phyloP scores from a whole-genome alignment of 2,329 filamentous ascomycete species.

The Beauveria rudraprayagi region DNA sequence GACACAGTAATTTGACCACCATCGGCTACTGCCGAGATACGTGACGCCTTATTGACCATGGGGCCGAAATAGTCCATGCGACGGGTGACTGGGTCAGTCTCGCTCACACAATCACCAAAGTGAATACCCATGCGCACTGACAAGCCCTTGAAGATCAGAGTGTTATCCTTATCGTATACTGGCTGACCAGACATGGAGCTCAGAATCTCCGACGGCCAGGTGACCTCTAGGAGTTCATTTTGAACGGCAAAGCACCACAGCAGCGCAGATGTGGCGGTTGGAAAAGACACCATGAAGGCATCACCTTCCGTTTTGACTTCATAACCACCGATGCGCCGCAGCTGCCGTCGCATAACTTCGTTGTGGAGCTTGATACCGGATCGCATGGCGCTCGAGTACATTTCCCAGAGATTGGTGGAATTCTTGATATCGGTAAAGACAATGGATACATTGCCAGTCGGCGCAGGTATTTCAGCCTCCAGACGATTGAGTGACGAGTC shows the following conservation, averaged over 20 bases:
- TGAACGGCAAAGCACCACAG: constrained; percentile 97
- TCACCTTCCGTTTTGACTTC: constrained; percentile 99
- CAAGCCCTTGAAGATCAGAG: constrained; percentile 84
- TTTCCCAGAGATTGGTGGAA: constrained; percentile 93
- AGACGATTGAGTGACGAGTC: constrained; percentile 83
- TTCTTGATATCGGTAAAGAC: constrained; percentile 99
- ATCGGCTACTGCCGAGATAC: constrained; percentile 90
- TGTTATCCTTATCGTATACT: constrained; percentile 73
- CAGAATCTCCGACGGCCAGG: constrained; percentile 89
- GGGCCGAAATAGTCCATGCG: constrained; percentile 99
- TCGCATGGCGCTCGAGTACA: constrained; percentile 88
- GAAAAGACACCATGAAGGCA: constrained; percentile 98
- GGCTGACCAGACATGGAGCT: constrained; percentile 79
- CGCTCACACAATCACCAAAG: constrained; percentile 89
- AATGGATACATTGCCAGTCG: constrained; percentile 82
- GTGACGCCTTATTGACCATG: constrained; percentile 95
- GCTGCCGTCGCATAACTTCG: constrained; percentile 86
- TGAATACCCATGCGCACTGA: constrained; percentile 98
- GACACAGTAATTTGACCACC: constrained; percentile 96
- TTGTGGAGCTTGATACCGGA: constrained; percentile 97
- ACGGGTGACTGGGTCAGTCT: constrained; percentile 89
- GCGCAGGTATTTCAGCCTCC: constrained; percentile 83
- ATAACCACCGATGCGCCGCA: constrained; percentile 90
- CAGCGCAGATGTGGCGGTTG: constrained; percentile 86
- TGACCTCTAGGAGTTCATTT: constrained; percentile 74